Base-by-base conservation (phyloP, 176 grass and related monocot genomes). In the Rhynchospora breviuscula region DNA sequence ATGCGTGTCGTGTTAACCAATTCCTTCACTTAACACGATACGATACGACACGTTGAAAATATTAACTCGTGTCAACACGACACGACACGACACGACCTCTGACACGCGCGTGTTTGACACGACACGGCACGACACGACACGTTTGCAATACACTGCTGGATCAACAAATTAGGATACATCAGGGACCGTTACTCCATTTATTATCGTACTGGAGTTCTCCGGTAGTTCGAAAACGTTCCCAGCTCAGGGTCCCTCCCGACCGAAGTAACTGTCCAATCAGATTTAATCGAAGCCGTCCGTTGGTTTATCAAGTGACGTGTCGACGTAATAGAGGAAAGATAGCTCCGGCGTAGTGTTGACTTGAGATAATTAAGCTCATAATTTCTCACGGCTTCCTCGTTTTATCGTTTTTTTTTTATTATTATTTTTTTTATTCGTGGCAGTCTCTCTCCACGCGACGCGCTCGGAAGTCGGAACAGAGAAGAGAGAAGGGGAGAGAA, bases 401-500 rank as follows among this genome's bases (percentile, higher is more conserved):
- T 82, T 53, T 22, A 49, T 66, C 14, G 45, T 59, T 43, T 62
- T 62, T 10, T 63, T 81, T 23, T 5, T 29, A 1, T 29, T 29
- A n/a, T 29, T 29, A 29, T 29, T 29, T 68, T 77, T 84, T 45
- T 40, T 63, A 73, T 48, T 65, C 54, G 66, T 19, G 15, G 18
- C 63, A 71, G 64, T 83, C 86, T 85, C 70, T 79, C 54, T 25
- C 15, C 17, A 70, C 80, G 65, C 81, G 52, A 61, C 65, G 80
- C 88, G 73, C 60, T 61, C 79, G 60, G 84, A 26, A 61, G 52
- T 61, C 79, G 60, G 84, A 26, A 61, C 59, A 64, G 77, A 82
- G 85, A 61, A 52, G 25, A 64, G 59, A 31, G 33, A 47, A 35
- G 52, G 46, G 9, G 56, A 14, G 79, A 11, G 58, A 69, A 52